Base-by-base conservation (phyloP, 345 rosid genomes). In the Brassica incana region DNA sequence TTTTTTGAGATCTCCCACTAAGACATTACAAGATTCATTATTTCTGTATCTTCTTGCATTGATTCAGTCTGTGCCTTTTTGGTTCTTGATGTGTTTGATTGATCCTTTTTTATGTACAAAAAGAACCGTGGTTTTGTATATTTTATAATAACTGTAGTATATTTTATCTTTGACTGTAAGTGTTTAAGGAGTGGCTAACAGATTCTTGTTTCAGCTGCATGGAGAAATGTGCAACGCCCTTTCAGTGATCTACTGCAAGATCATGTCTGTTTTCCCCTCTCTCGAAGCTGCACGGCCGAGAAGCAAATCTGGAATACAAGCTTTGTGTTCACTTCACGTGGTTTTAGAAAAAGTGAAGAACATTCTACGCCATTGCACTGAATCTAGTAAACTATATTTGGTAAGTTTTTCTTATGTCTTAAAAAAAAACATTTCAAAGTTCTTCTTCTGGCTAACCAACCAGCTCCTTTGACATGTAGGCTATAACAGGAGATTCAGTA, bases 251-350 rank as follows among this genome's bases (percentile, higher is more conserved):
- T 89, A 90, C 79, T 90, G 96, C 86, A 90, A 89, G 86, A 85
- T 90, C 76, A 69, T 89, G 83, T 84, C 90, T 15, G 77, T 91
- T 79, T 93, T 95, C 84, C 99, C 99, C 6, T 87, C 88, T 20
- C 84, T 95, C 83, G 99, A 95, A 86, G 99, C 84, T 23, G 91
- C 96, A 69, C 86, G 96, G 69, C 99, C 99, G 9, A 85, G 97
- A 86, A 95, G 99, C 86, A 95, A 85, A 88, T 91, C 97, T 58
- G 99, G 99, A 56, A 93, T 95, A 74, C 98, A 93, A 70, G 94
- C 99, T 52, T 78, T 95, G 72, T 95, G 99, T 81, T 89, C 94
- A 14, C 88, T 95, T 86, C 98, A 95, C 72, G 87, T 95, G 67
- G 94, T 96, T 59, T 84, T 94, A 50, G 98, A 94, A 81, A 94